phyloP scores from a whole-genome alignment of 2,329 filamentous ascomycete species.

The Pseudodiploospora longispora region DNA sequence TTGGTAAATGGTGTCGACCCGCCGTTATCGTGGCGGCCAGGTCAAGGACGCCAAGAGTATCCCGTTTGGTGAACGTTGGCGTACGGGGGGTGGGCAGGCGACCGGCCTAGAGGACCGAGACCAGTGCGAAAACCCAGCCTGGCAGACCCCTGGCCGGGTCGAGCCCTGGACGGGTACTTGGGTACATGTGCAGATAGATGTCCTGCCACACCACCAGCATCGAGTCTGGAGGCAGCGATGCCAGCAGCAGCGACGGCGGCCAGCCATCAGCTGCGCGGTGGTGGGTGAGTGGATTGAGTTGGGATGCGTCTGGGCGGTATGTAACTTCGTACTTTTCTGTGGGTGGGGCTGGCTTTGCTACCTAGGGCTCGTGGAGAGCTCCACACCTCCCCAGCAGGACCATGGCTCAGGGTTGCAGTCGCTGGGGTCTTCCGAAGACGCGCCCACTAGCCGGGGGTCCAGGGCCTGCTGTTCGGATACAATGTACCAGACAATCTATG shows the following conservation, averaged over 20 bases:
- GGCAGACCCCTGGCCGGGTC: too few relatives aligned
- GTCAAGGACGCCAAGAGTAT: background rate
- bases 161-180: too few relatives aligned
- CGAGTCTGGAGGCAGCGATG: background rate
- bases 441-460: conserved; percentile 1
- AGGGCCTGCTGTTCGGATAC: too few relatives aligned
- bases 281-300: conserved; percentile 1
- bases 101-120: too few relatives aligned
- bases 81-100: too few relatives aligned
- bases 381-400: too few relatives aligned
- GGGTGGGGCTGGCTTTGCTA: too few relatives aligned
- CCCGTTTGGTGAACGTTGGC: background rate
- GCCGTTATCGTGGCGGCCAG: conserved; percentile 7
- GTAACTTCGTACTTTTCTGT: too few relatives aligned
- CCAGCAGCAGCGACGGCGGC: conserved; percentile 6
- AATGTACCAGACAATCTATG: too few relatives aligned
- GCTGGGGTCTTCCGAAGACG: conserved; percentile 5
- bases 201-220: conserved; percentile 6
- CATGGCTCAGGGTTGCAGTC: conserved; percentile 6
- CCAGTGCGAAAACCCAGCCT: too few relatives aligned
- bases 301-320: too few relatives aligned
- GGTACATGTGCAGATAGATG: background rate
- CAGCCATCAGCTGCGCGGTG: conserved; percentile 7
- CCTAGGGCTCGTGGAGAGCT: too few relatives aligned
- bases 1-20: conserved; percentile 8